A percentile compares a stretch with the other conserved stretches of the same genome.
Evolutionary conservation across 495 filamentous ascomycete species (phyloP).

Genomic region (Tuber umbilicatum): DNA sequence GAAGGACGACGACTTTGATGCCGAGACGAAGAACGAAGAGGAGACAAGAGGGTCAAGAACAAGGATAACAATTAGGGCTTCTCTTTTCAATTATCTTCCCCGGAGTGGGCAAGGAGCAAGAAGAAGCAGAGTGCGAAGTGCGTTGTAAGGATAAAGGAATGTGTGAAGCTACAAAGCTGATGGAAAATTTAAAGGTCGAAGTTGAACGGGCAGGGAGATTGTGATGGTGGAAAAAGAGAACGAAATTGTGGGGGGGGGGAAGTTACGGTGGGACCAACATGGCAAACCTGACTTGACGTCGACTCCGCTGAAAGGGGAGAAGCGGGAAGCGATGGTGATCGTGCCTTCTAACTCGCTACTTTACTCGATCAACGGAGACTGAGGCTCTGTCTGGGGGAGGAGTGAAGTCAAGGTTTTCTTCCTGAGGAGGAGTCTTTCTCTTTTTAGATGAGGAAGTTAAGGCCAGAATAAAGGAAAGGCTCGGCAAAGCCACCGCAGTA

Average conservation of each 20-base stretch:
- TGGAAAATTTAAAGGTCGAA: conserved; percentile 2
- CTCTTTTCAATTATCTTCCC: neutral
- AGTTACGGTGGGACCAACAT: neutral
- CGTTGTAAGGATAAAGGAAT: neutral
- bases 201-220: neutral
- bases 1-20: neutral
- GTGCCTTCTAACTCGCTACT: neutral
- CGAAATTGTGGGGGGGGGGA: neutral
- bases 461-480: conserved; percentile 2
- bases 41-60: neutral
- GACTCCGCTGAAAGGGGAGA: conserved; percentile 1
- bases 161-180: neutral
- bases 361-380: neutral
- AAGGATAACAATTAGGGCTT: neutral
- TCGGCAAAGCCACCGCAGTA: neutral
- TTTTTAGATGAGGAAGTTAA: neutral
- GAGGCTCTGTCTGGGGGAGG: neutral
- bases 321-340: conserved; percentile 1
- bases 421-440: neutral
- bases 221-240: neutral
- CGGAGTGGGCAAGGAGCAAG: neutral
- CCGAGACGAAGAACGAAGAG: neutral
- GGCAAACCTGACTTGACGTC: neutral
- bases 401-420: neutral
- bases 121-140: too few species aligned